These are phyloP conservation scores for Corrigiola litoralis DNA, from an alignment of 179 eudicot genomes.

Conservation along the genomic window DNA sequence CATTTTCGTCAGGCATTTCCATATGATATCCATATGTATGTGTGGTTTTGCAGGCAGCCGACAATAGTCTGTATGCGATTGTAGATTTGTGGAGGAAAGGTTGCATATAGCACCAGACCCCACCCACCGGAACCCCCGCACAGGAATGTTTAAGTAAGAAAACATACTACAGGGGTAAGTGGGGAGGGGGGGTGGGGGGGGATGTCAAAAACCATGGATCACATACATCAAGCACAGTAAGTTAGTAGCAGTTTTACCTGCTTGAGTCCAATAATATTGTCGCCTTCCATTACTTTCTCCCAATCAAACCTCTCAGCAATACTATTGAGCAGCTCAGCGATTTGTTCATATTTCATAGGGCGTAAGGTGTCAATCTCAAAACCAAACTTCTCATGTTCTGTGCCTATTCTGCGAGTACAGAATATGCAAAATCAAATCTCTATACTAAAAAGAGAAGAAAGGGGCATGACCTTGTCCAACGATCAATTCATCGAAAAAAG, in stretches of 20 bases:
- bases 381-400: conserved; percentile 98
- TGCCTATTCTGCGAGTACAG: conserved; percentile 76
- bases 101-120: not conserved
- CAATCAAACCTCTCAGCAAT: conserved; percentile 97
- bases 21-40: no score
- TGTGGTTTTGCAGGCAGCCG: no score
- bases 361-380: conserved; percentile 73
- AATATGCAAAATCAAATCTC: not conserved
- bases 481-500: no score
- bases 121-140: no score
- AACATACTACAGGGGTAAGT: not conserved
- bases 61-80: not conserved
- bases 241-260: conserved; percentile 62
- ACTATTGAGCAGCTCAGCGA: conserved; percentile 78
- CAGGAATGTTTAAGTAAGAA: no score
- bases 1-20: no score
- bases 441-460: not conserved
- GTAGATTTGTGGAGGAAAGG: not conserved
- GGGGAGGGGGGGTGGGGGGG: not conserved
- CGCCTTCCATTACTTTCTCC: conserved; percentile 97
- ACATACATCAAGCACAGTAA: conserved; percentile 4
- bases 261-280: conserved; percentile 83
- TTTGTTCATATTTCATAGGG: conserved; percentile 89
- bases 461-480: not conserved
- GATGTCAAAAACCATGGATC: not conserved